These are phyloP conservation scores for Mortierella sp. DNA, from an alignment of 371 early-diverging fungal genomes.

Conservation along the genomic window DNA sequence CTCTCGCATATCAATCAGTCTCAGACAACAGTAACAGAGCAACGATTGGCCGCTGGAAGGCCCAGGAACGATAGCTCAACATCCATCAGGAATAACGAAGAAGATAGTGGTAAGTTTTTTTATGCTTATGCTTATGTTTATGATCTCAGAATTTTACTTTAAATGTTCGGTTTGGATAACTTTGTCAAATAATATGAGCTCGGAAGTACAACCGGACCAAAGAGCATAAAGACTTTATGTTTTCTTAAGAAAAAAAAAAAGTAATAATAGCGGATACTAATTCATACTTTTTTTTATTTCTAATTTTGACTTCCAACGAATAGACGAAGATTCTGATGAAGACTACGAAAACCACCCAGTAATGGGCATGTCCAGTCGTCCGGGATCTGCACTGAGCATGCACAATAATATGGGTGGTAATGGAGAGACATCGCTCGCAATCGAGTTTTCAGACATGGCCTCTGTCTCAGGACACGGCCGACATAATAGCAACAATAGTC, in stretches of 20 bases:
- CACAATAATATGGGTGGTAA: conserved; percentile 49
- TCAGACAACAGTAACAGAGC: conserved; percentile 34
- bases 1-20: conserved; percentile 45
- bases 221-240: not conserved
- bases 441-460: conserved; percentile 45
- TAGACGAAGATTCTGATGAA: conserved; percentile 48
- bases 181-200: not conserved
- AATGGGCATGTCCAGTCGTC: conserved; percentile 39
- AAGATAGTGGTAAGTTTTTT: conserved; percentile 42
- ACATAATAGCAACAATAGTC: conserved; percentile 12
- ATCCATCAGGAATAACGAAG: conserved; percentile 28
- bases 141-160: not conserved
- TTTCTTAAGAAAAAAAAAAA: not conserved
- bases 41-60: conserved; percentile 40
- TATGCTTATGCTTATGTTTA: not conserved
- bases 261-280: not conserved
- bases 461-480: conserved; percentile 40
- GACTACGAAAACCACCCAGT: conserved; percentile 41
- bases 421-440: conserved; percentile 37
- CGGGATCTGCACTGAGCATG: conserved; percentile 52
- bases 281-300: not conserved
- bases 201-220: not conserved
- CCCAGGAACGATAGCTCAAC: conserved; percentile 46
- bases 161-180: too few relatives aligned
- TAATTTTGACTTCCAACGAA: not conserved